Conservation (phyloP, 1,284 basidiomycete genomes). For the Fistulinella cinereoalba region DNA sequence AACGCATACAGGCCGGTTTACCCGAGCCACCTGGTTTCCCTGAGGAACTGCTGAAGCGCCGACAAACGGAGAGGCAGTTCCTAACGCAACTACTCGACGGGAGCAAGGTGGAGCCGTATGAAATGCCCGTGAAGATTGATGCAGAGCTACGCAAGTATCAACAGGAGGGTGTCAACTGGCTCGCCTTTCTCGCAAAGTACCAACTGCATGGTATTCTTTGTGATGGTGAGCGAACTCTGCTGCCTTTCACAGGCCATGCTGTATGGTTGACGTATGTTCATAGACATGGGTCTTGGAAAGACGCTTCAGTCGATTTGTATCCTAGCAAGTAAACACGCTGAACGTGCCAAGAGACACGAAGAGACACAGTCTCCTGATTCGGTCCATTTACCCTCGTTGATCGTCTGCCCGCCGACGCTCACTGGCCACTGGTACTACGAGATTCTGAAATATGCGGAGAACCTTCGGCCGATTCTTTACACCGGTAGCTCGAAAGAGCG, state of each 20-base stretch:
- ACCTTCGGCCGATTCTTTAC: slow-evolving; percentile 85
- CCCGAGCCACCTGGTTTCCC: slow-evolving; percentile 95
- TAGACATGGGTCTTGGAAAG: slow-evolving; percentile 99
- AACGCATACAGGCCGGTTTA: slow-evolving; percentile 76
- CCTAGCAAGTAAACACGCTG: slow-evolving; percentile 89
- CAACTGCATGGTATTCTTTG: slow-evolving; percentile 98
- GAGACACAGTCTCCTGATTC: slow-evolving; percentile 73
- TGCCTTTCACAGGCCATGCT: not conserved
- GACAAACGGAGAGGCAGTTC: slow-evolving; percentile 89
- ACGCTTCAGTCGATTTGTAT: slow-evolving; percentile 98
- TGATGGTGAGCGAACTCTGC: slow-evolving; percentile 65
- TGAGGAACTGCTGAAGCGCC: slow-evolving; percentile 82
- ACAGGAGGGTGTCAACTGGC: slow-evolving; percentile 98
- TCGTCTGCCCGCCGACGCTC: slow-evolving; percentile 95
- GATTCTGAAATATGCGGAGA: slow-evolving; percentile 89
- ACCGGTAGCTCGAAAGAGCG: slow-evolving; percentile 89
- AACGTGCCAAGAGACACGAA: slow-evolving; percentile 72
- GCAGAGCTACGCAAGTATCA: slow-evolving; percentile 97
- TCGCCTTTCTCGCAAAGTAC: slow-evolving; percentile 96
- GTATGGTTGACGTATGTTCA: slow-evolving; percentile 2
- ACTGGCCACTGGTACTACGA: slow-evolving; percentile 99
- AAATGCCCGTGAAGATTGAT: slow-evolving; percentile 86
- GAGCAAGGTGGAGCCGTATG: slow-evolving; percentile 90
- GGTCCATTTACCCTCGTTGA: slow-evolving; percentile 89
- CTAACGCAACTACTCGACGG: slow-evolving; percentile 93